Conservation (phyloP, 2,329 filamentous ascomycete genomes). For the Colletotrichum aenigma region DNA sequence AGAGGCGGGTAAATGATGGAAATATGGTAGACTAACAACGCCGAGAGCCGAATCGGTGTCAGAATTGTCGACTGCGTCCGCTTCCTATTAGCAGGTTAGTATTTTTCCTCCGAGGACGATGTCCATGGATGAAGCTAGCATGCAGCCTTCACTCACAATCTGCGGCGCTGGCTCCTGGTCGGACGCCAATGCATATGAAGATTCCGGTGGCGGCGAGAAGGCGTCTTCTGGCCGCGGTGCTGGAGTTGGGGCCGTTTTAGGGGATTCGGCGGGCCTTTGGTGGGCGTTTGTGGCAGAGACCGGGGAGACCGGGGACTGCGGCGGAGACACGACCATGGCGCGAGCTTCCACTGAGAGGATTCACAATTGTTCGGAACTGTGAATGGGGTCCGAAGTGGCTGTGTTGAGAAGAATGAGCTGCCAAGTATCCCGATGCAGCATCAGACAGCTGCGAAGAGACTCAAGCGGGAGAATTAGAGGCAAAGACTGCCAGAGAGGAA, state of each 20-base stretch:
- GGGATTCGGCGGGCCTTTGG: background rate
- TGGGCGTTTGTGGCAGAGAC: background rate
- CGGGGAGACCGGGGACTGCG: background rate
- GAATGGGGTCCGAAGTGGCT: background rate
- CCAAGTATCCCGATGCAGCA: background rate
- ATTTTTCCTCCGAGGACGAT: background rate
- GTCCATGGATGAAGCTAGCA: background rate
- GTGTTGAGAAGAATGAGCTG: background rate
- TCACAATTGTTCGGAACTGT: background rate
- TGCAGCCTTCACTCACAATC: background rate
- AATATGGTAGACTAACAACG: background rate
- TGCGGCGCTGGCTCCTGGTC: background rate
- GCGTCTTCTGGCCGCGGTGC: background rate
- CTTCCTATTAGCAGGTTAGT: background rate
- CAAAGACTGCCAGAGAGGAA: background rate
- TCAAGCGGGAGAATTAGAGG: background rate
- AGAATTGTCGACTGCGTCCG: background rate
- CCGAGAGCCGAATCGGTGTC: constrained; percentile 7
- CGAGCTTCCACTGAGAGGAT: background rate
- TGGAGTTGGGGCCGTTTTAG: background rate
- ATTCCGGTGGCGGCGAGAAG: background rate
- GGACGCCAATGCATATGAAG: background rate
- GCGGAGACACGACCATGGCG: background rate
- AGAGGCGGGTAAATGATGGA: background rate
- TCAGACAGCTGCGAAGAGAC: background rate